A percentile compares a stretch with the other conserved stretches of the same genome.
Evolutionary conservation across 208 protist genomes (phyloP).

Genomic region (Leishmania mexicana): DNA sequence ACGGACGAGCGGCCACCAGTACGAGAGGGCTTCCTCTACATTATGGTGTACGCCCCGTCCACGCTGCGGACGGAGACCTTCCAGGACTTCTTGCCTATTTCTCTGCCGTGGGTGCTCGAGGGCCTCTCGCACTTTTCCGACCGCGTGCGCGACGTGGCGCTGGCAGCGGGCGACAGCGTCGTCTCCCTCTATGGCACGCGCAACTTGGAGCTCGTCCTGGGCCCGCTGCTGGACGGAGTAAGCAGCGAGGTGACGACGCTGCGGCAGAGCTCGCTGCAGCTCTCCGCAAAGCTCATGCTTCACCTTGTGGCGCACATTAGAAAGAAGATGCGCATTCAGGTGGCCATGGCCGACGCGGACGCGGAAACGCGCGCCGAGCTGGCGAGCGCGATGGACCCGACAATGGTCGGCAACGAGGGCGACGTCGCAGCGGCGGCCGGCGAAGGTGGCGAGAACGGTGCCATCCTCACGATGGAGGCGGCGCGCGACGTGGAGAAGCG

Average conservation of each 20-base stretch:
- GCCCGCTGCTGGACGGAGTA: conserved; percentile 80
- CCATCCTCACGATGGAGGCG: conserved; percentile 74
- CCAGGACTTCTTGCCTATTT: conserved; percentile 78
- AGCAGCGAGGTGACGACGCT: conserved; percentile 83
- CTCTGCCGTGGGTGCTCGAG: conserved; percentile 90
- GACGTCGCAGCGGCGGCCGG: neutral
- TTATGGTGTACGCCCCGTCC: conserved; percentile 92
- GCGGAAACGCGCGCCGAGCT: conserved; percentile 32
- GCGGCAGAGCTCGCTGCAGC: conserved; percentile 90
- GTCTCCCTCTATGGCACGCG: conserved; percentile 89
- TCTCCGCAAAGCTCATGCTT: conserved; percentile 89
- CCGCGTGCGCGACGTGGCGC: conserved; percentile 85
- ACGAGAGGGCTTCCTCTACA: conserved; percentile 92
- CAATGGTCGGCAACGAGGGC: conserved; percentile 3
- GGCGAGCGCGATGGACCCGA: conserved; percentile 18
- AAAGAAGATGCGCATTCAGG: conserved; percentile 88
- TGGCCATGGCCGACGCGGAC: conserved; percentile 43
- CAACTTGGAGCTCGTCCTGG: conserved; percentile 82
- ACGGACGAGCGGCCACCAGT: conserved; percentile 82
- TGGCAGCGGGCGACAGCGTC: conserved; percentile 89
- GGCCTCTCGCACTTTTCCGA: conserved; percentile 92
- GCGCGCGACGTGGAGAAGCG: conserved; percentile 88
- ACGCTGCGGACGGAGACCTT: conserved; percentile 71
- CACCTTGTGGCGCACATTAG: conserved; percentile 86
- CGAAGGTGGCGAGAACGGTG: conserved; percentile 19